Evolutionary conservation across 2,329 filamentous ascomycete genomes (phyloP).

Genomic region (Calonectria multiphialidica): DNA sequence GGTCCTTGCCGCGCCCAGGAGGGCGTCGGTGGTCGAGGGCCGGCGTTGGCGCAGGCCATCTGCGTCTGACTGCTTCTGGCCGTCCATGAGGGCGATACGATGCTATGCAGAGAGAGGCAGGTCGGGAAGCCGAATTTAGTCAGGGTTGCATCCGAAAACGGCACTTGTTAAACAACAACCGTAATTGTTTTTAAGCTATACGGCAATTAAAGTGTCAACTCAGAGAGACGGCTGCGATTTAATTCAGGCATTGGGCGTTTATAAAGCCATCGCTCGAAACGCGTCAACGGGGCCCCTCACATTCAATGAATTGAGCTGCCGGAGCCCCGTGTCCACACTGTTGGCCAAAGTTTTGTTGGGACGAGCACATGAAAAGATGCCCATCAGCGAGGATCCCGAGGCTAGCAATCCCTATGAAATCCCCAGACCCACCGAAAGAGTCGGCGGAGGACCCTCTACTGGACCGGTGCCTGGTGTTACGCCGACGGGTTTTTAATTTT

Average conservation of each 20-base stretch:
- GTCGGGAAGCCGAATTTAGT: neutral
- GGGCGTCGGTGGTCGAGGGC: slow-evolving; percentile 44
- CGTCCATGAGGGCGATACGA: slow-evolving; percentile 34
- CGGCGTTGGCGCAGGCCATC: slow-evolving; percentile 44
- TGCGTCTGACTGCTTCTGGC: slow-evolving; percentile 13
- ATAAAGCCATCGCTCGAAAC: neutral
- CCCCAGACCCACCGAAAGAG: slow-evolving; percentile 32
- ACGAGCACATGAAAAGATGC: slow-evolving; percentile 45
- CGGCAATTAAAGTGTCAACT: neutral
- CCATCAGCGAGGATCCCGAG: slow-evolving; percentile 39
- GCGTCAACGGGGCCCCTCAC: slow-evolving; percentile 6
- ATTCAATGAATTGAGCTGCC: slow-evolving; percentile 24
- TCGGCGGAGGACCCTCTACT: slow-evolving; percentile 24
- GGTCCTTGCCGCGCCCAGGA: slow-evolving; percentile 38
- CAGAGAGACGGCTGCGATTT: neutral
- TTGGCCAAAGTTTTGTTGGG: slow-evolving; percentile 46
- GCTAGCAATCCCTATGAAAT: slow-evolving; percentile 34
- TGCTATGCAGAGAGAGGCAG: neutral
- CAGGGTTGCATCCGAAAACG: slow-evolving; percentile 6
- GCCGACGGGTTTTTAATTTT: slow-evolving; percentile 7
- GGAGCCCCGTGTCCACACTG: slow-evolving; percentile 32
- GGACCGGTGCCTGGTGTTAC: slow-evolving; percentile 2
- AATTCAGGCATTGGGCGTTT: neutral
- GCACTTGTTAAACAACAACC: neutral
- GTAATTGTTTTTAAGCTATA: neutral